A percentile compares a stretch with the other conserved stretches of the same genome.
Evolutionary conservation across 257 asterid species (phyloP).

Genomic region (Forsythia suspensa): DNA sequence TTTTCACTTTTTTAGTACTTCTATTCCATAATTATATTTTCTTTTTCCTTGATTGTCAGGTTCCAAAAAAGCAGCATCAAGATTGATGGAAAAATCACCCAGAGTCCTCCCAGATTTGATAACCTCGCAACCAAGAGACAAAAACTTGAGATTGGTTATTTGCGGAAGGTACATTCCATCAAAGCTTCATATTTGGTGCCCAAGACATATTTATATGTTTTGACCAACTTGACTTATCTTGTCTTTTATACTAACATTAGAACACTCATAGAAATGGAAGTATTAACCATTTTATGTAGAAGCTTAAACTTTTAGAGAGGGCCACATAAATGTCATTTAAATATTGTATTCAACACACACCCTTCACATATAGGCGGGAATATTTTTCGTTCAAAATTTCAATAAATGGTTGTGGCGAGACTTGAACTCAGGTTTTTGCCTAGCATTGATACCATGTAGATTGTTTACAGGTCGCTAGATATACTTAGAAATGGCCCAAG

Average conservation of each 20-base stretch:
- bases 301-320: too few relatives aligned
- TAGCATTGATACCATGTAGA: background rate
- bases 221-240: slow-evolving; percentile 3
- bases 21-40: slow-evolving; percentile 5
- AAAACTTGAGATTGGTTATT: slow-evolving; percentile 79
- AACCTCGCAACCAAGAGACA: slow-evolving; percentile 68
- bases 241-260: background rate
- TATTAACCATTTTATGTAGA: background rate
- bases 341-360: background rate
- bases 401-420: background rate
- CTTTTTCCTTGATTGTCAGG: slow-evolving; percentile 39
- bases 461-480: background rate
- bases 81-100: slow-evolving; percentile 27
- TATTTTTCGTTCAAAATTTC: background rate
- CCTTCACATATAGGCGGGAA: background rate
- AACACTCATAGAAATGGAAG: background rate
- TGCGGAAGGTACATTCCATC: slow-evolving; percentile 50
- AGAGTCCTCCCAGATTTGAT: slow-evolving; percentile 31
- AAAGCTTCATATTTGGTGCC: background rate
- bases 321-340: background rate
- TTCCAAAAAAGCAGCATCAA: slow-evolving; percentile 32
- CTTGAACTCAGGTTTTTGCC: background rate
- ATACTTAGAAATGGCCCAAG: background rate
- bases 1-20: background rate
- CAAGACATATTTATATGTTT: background rate